These are phyloP conservation scores for Pythium guiyangense DNA, from an alignment of 352 stramenopile genomes.

Conservation along the genomic window DNA sequence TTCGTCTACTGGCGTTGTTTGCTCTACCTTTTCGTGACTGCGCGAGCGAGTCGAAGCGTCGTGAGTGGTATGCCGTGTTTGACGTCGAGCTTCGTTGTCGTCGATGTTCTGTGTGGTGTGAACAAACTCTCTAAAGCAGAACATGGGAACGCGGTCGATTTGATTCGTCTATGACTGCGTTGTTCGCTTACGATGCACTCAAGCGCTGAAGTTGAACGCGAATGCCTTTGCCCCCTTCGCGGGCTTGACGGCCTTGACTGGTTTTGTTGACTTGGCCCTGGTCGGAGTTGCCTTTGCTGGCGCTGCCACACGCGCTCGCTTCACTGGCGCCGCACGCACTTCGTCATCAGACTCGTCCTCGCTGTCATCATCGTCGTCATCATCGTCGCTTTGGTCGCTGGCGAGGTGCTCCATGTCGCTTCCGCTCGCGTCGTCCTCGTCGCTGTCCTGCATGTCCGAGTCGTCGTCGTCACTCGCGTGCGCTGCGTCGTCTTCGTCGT, in stretches of 20 bases:
- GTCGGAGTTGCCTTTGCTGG: neutral
- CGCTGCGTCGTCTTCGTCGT: conserved; percentile 10
- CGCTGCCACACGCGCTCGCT: conserved; percentile 1
- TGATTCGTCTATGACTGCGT: too few relatives aligned
- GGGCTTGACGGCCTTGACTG: neutral
- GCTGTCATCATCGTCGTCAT: neutral
- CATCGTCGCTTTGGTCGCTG: conserved; percentile 15
- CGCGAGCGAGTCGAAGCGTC: too few relatives aligned
- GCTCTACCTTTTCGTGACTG: too few relatives aligned
- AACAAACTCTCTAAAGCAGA: too few relatives aligned
- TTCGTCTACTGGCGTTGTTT: too few relatives aligned
- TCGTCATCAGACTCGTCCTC: conserved; percentile 1
- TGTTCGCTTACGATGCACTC: too few relatives aligned
- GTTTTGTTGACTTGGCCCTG: conserved; percentile 11
- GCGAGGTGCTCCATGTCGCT: too few relatives aligned
- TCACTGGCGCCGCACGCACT: neutral
- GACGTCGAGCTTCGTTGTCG: too few relatives aligned
- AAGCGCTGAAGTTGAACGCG: conserved; percentile 40
- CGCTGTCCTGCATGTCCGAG: conserved; percentile 9
- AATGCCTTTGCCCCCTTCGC: too few relatives aligned
- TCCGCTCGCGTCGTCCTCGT: conserved; percentile 22
- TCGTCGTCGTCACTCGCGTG: conserved; percentile 16
- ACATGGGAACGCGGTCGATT: too few relatives aligned
- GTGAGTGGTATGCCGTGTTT: too few relatives aligned
- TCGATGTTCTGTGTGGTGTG: too few relatives aligned